phyloP scores from a whole-genome alignment of 805 yeast genomes.

The Ogataea chonburiensis region DNA sequence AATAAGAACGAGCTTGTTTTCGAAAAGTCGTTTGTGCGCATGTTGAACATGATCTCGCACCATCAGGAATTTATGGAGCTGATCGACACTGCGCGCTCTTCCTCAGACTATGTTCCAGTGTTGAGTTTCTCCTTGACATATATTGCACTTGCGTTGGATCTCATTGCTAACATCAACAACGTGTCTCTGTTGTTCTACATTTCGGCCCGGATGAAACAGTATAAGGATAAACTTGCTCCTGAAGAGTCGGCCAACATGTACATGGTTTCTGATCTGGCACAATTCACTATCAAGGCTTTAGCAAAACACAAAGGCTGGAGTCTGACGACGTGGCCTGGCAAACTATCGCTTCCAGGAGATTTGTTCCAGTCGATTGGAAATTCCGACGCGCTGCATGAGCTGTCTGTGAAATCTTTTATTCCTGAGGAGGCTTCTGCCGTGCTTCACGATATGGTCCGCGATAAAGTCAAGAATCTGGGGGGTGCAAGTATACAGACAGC shows the following conservation, averaged over 20 bases:
- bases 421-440: constrained; percentile 44
- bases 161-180: constrained; percentile 63
- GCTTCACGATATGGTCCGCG: constrained; percentile 35
- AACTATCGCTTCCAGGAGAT: constrained; percentile 66
- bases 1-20: constrained; percentile 45
- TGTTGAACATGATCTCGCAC: constrained; percentile 71
- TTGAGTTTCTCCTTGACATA: constrained; percentile 57
- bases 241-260: constrained; percentile 45
- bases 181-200: constrained; percentile 71
- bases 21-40: constrained; percentile 66
- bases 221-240: constrained; percentile 47
- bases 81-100: constrained; percentile 25
- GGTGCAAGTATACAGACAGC: constrained; percentile 5
- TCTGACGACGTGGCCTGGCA: constrained; percentile 80
- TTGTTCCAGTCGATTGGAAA: constrained; percentile 60
- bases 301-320: constrained; percentile 65
- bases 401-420: constrained; percentile 55
- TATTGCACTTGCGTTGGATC: constrained; percentile 55
- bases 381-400: constrained; percentile 54
- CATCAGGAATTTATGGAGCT: constrained; percentile 61
- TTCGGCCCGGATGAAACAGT: constrained; percentile 77
- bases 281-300: constrained; percentile 57
- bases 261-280: constrained; percentile 70
- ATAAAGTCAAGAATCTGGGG: constrained; percentile 14
- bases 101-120: constrained; percentile 36